phyloP scores from a whole-genome alignment of 1,284 basidiomycete genomes.

The Cryptococcus neoformans region DNA sequence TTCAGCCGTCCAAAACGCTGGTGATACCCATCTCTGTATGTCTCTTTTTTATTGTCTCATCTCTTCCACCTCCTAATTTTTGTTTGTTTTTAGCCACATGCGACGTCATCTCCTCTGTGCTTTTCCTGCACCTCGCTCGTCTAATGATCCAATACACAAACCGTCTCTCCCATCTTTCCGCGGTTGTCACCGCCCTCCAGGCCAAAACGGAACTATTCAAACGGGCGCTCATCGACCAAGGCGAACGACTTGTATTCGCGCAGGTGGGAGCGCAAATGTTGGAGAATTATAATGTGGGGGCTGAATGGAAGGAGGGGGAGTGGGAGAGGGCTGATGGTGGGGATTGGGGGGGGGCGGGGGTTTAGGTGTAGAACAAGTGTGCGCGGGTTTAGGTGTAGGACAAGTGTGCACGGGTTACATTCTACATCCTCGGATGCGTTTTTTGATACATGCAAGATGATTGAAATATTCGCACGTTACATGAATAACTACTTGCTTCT shows the following conservation, averaged over 20 bases:
- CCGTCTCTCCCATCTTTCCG: background rate
- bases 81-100: background rate
- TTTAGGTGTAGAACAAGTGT: too few relatives aligned
- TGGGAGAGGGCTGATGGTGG: background rate
- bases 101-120: background rate
- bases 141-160: conserved; percentile 6
- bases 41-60: too few relatives aligned
- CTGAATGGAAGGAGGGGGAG: background rate
- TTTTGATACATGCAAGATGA: too few relatives aligned
- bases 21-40: background rate
- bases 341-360: background rate
- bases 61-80: too few relatives aligned
- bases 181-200: background rate
- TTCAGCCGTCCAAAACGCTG: conserved; percentile 19
- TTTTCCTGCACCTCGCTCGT: conserved; percentile 2
- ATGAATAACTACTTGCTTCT: too few relatives aligned
- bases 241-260: background rate
- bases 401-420: too few relatives aligned
- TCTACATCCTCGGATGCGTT: too few relatives aligned
- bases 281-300: background rate
- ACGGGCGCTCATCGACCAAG: background rate
- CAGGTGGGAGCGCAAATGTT: background rate
- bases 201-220: conserved; percentile 2
- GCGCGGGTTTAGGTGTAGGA: too few relatives aligned
- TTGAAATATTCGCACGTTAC: too few relatives aligned